Evolutionary conservation across 345 rosid genomes (phyloP).

Genomic region (Eucalyptus cloeziana): DNA sequence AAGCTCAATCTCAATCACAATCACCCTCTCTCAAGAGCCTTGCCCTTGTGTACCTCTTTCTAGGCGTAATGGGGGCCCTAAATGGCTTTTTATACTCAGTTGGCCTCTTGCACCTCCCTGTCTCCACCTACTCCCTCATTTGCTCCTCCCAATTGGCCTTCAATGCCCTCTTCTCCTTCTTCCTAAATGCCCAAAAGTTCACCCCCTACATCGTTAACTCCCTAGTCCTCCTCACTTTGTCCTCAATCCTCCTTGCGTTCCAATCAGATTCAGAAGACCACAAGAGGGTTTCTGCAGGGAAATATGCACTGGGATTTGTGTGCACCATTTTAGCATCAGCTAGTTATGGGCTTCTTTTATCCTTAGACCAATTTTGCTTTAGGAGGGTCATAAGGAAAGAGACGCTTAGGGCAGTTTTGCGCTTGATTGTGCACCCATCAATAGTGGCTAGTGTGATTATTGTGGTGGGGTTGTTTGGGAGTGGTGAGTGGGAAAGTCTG

Average conservation of each 20-base stretch:
- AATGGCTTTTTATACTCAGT: constrained; percentile 11
- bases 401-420: constrained; percentile 8
- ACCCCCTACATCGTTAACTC: constrained; percentile 17
- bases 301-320: constrained; percentile 18
- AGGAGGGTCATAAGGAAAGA: constrained; percentile 4
- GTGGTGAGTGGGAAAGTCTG: constrained; percentile 28
- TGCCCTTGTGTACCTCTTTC: background rate
- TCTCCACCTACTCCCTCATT: constrained; percentile 25
- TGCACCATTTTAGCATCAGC: constrained; percentile 21
- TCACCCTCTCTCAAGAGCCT: constrained; percentile 3
- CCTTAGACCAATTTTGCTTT: constrained; percentile 6
- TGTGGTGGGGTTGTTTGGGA: constrained; percentile 17
- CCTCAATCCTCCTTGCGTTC: constrained; percentile 22
- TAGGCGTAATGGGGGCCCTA: constrained; percentile 3
- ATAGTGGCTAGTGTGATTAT: background rate
- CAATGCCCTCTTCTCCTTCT: constrained; percentile 28
- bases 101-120: constrained; percentile 26
- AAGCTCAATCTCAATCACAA: background rate
- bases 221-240: constrained; percentile 21
- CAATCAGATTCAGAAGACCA: constrained; percentile 1
- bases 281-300: background rate
- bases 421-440: constrained; percentile 14
- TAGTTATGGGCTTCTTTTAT: constrained; percentile 6
- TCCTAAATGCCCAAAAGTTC: constrained; percentile 30
- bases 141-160: constrained; percentile 37